Conservation (phyloP, 257 asterid species). For the Verbascum thapsus region DNA sequence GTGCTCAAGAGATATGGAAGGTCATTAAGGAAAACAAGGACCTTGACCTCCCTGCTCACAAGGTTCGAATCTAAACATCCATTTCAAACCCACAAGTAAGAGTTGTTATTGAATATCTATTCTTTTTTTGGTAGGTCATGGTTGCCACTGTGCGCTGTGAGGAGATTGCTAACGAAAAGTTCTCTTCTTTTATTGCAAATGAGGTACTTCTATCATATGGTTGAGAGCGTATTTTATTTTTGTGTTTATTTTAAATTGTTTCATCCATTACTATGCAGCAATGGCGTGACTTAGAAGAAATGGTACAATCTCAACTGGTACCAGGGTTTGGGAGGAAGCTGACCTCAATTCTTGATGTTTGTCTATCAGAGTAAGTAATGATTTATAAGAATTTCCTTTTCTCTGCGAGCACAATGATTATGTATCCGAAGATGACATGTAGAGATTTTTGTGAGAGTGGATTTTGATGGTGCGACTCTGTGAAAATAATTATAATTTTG, state of each 20-base stretch:
- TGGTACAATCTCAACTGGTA: constrained; percentile 69
- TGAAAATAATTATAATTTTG: constrained; percentile 1
- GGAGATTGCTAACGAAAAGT: constrained; percentile 88
- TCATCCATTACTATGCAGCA: constrained; percentile 48
- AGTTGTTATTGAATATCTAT: constrained; percentile 23
- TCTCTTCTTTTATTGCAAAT: constrained; percentile 62
- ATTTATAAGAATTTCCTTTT: constrained; percentile 9
- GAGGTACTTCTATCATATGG: constrained; percentile 51
- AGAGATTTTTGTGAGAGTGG: no score
- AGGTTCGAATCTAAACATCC: constrained; percentile 51
- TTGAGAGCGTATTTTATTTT: constrained; percentile 15
- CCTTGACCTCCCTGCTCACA: constrained; percentile 98
- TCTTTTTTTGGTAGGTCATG: constrained; percentile 66
- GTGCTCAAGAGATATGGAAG: constrained; percentile 94
- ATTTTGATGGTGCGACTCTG: no score
- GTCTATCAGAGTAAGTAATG: constrained; percentile 73
- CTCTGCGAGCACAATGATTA: constrained; percentile 21
- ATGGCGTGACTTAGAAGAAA: constrained; percentile 79
- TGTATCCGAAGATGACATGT: constrained; percentile 6
- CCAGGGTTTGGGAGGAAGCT: constrained; percentile 85
- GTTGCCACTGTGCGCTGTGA: constrained; percentile 99
- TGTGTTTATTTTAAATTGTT: constrained; percentile 15
- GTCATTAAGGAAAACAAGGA: constrained; percentile 97
- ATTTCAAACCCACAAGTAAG: constrained; percentile 20
- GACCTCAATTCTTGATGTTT: constrained; percentile 60